A percentile compares a stretch with the other conserved stretches of the same genome.
Evolutionary conservation across 177 flowering plant species (phyloP).

Genomic region (Viscum album): DNA sequence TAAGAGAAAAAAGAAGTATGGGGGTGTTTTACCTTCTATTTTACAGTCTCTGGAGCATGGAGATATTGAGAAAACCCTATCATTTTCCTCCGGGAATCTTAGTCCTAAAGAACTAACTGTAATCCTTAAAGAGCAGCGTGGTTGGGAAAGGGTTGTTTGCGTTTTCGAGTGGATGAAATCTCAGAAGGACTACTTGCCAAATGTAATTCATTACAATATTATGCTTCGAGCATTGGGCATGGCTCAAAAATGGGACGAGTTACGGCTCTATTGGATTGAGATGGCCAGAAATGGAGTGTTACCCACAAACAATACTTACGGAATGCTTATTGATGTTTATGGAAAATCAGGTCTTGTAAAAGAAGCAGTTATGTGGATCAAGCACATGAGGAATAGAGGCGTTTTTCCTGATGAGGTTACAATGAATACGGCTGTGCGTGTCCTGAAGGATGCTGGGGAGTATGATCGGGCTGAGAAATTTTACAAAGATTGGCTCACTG

Average conservation of each 20-base stretch:
- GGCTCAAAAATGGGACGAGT: constrained; percentile 76
- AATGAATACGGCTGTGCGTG: constrained; percentile 65
- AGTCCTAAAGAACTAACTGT: constrained; percentile 73
- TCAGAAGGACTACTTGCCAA: constrained; percentile 53
- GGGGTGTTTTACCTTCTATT: constrained; percentile 49
- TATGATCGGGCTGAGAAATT: constrained; percentile 58
- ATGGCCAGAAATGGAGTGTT: constrained; percentile 66
- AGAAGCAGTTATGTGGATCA: constrained; percentile 80
- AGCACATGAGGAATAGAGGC: constrained; percentile 65
- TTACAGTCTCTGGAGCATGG: constrained; percentile 38
- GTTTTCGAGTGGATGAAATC: constrained; percentile 69
- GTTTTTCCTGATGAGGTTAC: constrained; percentile 79
- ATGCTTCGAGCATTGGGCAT: constrained; percentile 63
- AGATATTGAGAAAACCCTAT: constrained; percentile 37
- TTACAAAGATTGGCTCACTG: constrained; percentile 66
- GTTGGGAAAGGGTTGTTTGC: constrained; percentile 47
- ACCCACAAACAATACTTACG: constrained; percentile 68
- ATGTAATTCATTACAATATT: constrained; percentile 79
- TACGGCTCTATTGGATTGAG: constrained; percentile 78
- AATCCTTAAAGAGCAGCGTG: constrained; percentile 59
- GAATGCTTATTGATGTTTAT: constrained; percentile 79
- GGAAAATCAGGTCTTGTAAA: constrained; percentile 75
- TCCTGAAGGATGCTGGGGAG: constrained; percentile 67
- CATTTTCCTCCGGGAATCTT: constrained; percentile 34
- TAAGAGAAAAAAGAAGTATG: constrained; percentile 34